These are phyloP conservation scores for Leccinum arenicola DNA, from an alignment of 768 basidiomycete species.

Conservation along the genomic window DNA sequence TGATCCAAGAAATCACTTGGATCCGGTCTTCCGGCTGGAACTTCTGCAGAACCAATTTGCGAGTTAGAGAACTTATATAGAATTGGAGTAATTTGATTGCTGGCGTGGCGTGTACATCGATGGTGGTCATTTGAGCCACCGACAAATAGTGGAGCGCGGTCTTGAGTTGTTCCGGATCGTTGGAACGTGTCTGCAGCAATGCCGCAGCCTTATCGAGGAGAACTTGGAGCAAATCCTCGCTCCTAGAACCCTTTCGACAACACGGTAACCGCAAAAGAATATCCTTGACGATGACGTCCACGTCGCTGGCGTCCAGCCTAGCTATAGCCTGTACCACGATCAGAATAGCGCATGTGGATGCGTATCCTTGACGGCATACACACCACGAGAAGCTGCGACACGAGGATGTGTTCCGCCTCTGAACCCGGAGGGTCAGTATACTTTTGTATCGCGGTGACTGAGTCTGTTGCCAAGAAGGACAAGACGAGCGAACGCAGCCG, in stretches of 20 bases:
- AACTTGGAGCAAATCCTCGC: constrained; percentile 39
- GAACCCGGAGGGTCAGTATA: constrained; percentile 41
- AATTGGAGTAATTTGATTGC: constrained; percentile 50
- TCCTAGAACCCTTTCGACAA: constrained; percentile 35
- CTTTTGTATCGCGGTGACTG: constrained; percentile 43
- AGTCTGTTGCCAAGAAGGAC: constrained; percentile 54
- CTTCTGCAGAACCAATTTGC: constrained; percentile 47
- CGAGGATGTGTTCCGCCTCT: constrained; percentile 46
- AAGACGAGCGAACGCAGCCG: constrained; percentile 58
- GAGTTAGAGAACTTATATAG: constrained; percentile 42
- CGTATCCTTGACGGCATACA: constrained; percentile 12
- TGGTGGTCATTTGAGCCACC: constrained; percentile 41
- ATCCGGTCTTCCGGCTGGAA: constrained; percentile 43
- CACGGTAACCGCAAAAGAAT: constrained; percentile 51
- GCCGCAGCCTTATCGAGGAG: constrained; percentile 38
- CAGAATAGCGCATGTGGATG: constrained; percentile 1
- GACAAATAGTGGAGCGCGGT: constrained; percentile 44
- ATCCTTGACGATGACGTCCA: constrained; percentile 48
- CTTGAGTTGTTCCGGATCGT: constrained; percentile 33
- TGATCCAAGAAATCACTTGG: constrained; percentile 45
- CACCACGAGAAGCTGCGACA: constrained; percentile 51
- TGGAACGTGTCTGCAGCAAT: constrained; percentile 31
- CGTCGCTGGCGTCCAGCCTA: constrained; percentile 39
- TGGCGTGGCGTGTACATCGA: constrained; percentile 41
- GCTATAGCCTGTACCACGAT: constrained; percentile 44